Evolutionary conservation across 2,329 filamentous ascomycete species (phyloP).

Genomic region (Peltaster fructicola): DNA sequence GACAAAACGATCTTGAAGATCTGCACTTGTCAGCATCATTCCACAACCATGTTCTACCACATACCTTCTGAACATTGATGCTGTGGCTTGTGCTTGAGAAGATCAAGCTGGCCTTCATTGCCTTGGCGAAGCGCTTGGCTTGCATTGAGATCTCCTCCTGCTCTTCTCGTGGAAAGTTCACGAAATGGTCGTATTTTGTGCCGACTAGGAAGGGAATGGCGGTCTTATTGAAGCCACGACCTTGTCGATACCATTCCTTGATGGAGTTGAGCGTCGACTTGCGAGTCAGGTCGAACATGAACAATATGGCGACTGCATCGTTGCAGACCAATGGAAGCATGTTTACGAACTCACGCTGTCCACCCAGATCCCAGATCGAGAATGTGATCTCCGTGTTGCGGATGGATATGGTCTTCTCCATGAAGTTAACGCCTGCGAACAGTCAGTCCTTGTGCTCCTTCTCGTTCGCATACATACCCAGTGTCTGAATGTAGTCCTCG

Average conservation of each 20-base stretch:
- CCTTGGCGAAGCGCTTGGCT: conserved; percentile 91
- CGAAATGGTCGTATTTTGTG: conserved; percentile 98
- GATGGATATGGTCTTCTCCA: conserved; percentile 99
- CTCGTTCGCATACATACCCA: conserved; percentile 39
- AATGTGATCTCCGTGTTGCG: conserved; percentile 99
- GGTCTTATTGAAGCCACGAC: conserved; percentile 97
- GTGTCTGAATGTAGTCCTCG: conserved; percentile 96
- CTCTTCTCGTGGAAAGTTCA: conserved; percentile 93
- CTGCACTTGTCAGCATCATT: conserved; percentile 29
- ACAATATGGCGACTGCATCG: conserved; percentile 96
- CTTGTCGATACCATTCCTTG: conserved; percentile 98
- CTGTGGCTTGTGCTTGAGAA: conserved; percentile 98
- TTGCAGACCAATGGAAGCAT: conserved; percentile 99
- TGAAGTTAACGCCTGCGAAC: conserved; percentile 79
- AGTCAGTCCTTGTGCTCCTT: conserved; percentile 7
- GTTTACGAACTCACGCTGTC: conserved; percentile 97
- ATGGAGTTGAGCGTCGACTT: conserved; percentile 98
- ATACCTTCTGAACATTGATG: conserved; percentile 97
- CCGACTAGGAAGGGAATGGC: conserved; percentile 96
- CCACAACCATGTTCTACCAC: conserved; percentile 7
- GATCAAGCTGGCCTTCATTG: conserved; percentile 93
- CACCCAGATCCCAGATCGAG: conserved; percentile 96
- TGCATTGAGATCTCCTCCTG: conserved; percentile 98
- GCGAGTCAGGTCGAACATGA: conserved; percentile 97
- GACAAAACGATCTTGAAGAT: conserved; percentile 99